phyloP scores from a whole-genome alignment of 805 yeast genomes.

The Candida fluviatilis region DNA sequence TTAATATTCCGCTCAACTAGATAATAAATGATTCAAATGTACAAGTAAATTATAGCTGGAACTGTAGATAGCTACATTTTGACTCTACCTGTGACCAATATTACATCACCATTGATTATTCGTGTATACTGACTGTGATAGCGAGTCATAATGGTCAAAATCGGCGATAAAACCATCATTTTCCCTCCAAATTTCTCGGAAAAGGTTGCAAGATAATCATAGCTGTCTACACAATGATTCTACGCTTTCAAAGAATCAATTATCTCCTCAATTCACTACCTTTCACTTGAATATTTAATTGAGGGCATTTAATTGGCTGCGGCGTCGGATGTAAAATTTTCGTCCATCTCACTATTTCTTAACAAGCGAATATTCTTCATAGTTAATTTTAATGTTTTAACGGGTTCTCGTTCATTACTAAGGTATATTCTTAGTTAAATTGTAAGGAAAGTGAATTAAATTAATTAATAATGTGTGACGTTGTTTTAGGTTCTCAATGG shows the following conservation, averaged over 20 bases:
- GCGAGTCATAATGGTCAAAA: no score
- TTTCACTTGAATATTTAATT: no score
- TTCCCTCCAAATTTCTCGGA: not conserved
- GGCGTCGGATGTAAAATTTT: not conserved
- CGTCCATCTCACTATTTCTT: not conserved
- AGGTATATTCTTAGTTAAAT: conserved; percentile 9
- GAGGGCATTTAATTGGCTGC: not conserved
- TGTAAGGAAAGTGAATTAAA: not conserved
- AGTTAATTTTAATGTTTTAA: conserved; percentile 10
- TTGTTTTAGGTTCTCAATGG: conserved; percentile 98
- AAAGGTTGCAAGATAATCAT: not conserved
- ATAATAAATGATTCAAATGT: not conserved
- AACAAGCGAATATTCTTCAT: not conserved
- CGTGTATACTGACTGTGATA: no score
- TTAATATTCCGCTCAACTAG: not conserved
- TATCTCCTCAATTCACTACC: no score
- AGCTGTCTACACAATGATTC: no score
- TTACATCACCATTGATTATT: no score
- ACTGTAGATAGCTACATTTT: no score
- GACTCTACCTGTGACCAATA: not conserved
- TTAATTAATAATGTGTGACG: conserved; percentile 62
- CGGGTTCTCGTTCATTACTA: conserved; percentile 14
- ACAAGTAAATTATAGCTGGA: no score
- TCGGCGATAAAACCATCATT: no score
- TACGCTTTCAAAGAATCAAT: no score